Percentiles rank a stretch among this genome's conserved stretches.
Conservation (phyloP, 116 monocot species). For the Iris pallida region DNA sequence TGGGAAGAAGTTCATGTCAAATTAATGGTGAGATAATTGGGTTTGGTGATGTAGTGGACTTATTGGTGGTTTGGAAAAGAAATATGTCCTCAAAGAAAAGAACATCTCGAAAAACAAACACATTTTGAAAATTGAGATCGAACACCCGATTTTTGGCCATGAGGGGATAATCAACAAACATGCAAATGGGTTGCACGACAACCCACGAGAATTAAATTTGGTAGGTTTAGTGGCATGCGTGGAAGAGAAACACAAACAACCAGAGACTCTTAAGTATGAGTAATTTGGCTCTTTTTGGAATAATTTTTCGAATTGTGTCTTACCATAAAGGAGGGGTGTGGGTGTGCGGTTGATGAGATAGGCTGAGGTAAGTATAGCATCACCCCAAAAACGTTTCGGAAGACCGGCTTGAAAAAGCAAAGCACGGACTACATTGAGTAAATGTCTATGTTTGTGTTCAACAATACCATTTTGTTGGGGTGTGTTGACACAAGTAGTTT, state of each 20-base stretch:
- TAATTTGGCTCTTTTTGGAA: background rate
- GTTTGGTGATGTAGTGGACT: background rate
- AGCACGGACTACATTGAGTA: background rate
- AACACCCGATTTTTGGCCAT: background rate
- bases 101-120: background rate
- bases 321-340: background rate
- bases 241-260: constrained; percentile 11
- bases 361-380: background rate
- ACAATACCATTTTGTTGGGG: constrained; percentile 4
- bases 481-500: constrained; percentile 2
- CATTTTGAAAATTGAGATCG: background rate
- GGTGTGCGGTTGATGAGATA: constrained; percentile 16
- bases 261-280: background rate
- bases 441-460: background rate
- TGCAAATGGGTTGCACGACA: background rate
- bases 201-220: constrained; percentile 3
- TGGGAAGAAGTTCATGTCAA: no score
- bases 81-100: background rate
- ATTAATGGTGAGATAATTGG: no score
- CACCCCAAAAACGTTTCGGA: background rate
- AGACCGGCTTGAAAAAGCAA: background rate
- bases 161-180: constrained; percentile 8
- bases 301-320: background rate
- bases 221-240: background rate
- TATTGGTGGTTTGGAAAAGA: background rate